Percentiles rank a stretch among this genome's conserved stretches.
Conservation (phyloP, 2,329 filamentous ascomycete species). For the Hyphodiscus sp. region DNA sequence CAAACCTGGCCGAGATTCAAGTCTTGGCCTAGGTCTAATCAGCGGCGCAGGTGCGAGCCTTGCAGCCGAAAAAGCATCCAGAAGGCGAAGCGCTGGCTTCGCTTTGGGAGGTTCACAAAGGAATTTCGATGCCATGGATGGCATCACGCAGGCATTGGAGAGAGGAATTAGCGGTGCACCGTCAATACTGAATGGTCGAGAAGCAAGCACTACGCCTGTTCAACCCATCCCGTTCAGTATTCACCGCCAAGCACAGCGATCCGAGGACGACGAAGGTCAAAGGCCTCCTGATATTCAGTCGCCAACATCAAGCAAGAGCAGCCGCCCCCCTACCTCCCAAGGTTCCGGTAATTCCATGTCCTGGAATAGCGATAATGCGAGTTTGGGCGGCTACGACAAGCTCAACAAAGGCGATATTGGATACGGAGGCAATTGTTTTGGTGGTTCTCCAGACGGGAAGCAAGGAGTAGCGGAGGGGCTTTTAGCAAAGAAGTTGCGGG, state of each 20-base stretch:
- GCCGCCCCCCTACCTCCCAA: slow-evolving; percentile 29
- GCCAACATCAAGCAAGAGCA: slow-evolving; percentile 28
- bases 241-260: slow-evolving; percentile 20
- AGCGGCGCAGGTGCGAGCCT: slow-evolving; percentile 43
- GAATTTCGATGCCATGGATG: slow-evolving; percentile 24
- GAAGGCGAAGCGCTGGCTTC: slow-evolving; percentile 50
- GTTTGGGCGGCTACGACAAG: slow-evolving; percentile 53
- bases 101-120: slow-evolving; percentile 27
- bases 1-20: slow-evolving; percentile 44
- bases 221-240: slow-evolving; percentile 48
- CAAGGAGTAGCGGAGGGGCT: slow-evolving; percentile 54
- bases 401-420: slow-evolving; percentile 58
- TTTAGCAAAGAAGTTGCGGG: slow-evolving; percentile 61
- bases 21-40: slow-evolving; percentile 19
- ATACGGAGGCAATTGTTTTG: slow-evolving; percentile 52
- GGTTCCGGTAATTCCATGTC: slow-evolving; percentile 25
- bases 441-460: slow-evolving; percentile 32
- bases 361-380: slow-evolving; percentile 20
- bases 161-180: slow-evolving; percentile 20
- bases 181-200: slow-evolving; percentile 20
- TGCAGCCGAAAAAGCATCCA: slow-evolving; percentile 52
- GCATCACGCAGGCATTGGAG: slow-evolving; percentile 21
- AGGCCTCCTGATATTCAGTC: slow-evolving; percentile 28
- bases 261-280: slow-evolving; percentile 6
- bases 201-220: slow-evolving; percentile 30